Evolutionary conservation across 2,329 filamentous ascomycete species (phyloP).

Genomic region (Trichophyton verrucosum): DNA sequence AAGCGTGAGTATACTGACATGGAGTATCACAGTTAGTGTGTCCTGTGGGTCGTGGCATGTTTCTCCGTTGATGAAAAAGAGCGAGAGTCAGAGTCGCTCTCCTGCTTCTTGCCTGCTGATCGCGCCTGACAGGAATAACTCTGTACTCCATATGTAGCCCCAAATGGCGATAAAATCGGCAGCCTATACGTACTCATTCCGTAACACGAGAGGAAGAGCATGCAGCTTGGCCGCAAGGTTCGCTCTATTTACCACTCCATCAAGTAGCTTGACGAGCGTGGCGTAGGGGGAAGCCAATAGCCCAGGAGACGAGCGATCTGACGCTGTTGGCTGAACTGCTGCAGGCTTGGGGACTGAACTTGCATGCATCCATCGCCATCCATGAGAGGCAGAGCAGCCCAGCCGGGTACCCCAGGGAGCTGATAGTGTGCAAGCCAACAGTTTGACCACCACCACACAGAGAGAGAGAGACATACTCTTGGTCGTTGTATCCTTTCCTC

Average conservation of each 20-base stretch:
- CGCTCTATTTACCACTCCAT: not conserved
- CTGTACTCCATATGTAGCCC: not conserved
- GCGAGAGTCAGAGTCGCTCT: not conserved
- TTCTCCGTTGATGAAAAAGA: not conserved
- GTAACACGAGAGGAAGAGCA: not conserved
- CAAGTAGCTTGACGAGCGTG: conserved; percentile 1
- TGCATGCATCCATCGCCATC: not conserved
- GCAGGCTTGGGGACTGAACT: not conserved
- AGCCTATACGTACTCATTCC: not conserved
- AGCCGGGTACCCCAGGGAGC: not conserved
- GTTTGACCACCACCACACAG: not conserved
- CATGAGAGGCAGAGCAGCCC: not conserved
- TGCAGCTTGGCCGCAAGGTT: conserved; percentile 2
- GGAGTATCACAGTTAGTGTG: not conserved
- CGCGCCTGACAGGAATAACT: not conserved
- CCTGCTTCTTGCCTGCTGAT: not conserved
- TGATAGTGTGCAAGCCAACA: not conserved
- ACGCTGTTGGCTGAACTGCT: not conserved
- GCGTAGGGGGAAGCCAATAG: conserved; percentile 2
- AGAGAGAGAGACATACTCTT: too few relatives aligned
- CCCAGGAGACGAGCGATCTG: not conserved
- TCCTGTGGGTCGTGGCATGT: conserved; percentile 2
- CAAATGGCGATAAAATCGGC: not conserved
- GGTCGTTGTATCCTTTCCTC: not conserved
- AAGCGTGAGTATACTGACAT: not conserved